These are phyloP conservation scores for Blastocystis sp. DNA, from an alignment of 352 stramenopile species.

Conservation along the genomic window DNA sequence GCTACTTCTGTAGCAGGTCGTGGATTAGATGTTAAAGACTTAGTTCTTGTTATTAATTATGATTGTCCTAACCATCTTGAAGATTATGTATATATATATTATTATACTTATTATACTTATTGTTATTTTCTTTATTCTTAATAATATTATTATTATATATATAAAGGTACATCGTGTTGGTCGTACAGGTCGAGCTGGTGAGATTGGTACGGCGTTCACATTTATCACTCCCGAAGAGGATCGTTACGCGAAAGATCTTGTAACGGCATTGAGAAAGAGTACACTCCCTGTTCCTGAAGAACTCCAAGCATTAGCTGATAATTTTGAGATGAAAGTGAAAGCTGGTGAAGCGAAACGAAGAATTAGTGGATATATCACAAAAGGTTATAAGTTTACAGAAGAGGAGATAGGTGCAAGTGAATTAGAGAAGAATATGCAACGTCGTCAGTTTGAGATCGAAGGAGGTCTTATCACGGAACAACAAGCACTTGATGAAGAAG, in stretches of 20 bases:
- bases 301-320: conserved; percentile 67
- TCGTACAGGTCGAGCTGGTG: conserved; percentile 72
- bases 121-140: too few relatives aligned
- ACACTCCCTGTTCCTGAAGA: conserved; percentile 60
- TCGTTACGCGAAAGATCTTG: conserved; percentile 82
- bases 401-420: conserved; percentile 84
- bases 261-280: conserved; percentile 71
- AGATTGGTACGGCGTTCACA: conserved; percentile 90
- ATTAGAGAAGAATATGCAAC: conserved; percentile 67
- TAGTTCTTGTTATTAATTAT: conserved; percentile 96
- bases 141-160: too few relatives aligned
- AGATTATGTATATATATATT: conserved; percentile 61
- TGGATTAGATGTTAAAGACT: conserved; percentile 89
- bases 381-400: conserved; percentile 91
- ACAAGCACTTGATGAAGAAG: conserved; percentile 35
- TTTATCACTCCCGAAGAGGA: conserved; percentile 90
- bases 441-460: conserved; percentile 63
- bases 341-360: conserved; percentile 79
- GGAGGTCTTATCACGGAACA: conserved; percentile 44
- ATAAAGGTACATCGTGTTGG: conserved; percentile 75
- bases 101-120: too few relatives aligned
- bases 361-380: conserved; percentile 81
- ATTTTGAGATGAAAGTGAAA: conserved; percentile 82
- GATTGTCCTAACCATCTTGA: conserved; percentile 95
- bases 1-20: conserved; percentile 81